Base-by-base conservation (phyloP, 192 early-diverging fungal species). In the Dissophora ornata region DNA sequence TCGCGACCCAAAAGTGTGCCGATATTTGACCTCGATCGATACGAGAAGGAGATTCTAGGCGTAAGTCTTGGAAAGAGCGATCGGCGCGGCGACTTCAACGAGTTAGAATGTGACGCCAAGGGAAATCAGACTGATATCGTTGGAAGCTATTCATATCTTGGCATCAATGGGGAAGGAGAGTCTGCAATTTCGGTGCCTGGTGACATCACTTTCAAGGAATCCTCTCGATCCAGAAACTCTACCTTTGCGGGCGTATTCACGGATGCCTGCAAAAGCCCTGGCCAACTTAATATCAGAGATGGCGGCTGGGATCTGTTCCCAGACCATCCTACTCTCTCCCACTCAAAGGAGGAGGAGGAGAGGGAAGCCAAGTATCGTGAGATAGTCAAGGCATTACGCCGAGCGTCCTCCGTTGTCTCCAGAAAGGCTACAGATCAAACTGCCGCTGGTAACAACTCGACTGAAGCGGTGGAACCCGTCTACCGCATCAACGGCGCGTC, bases 341-440 rank as follows among this genome's bases (percentile, higher is more conserved):
- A n/a, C n/a, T n/a, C n/a, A 24, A 26, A 26, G 3, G 52, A 54
- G 22, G 68, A 70, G 24, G 58, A 56, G 32, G 30, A 38, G 22
- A 60, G 53, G 32, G 68, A 70, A 34, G 68, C 42, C 22, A 61
- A 61, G 50, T 70, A 70, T 30, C 49, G 68, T 7, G 68, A 70
- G 40, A 70, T 70, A 18, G 68, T 70, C 34, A 70, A 50, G 25
- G 68, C 68, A 13, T 50, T 70, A 6, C 48, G 57, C 26, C 57
- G 68, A 9, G 68, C 68, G 4, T 61, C 49, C 24, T 62, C 68
- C 0, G 68, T 70, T 8, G 68, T 58, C 7, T 54, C 68, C 24
- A 34, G 51, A 13, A 70, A 61, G 42, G 12, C 30, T 6, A 5
- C 22, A 22, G 19, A 56, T 5, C 30, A 19, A 2, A 21, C 22